A percentile compares a stretch with the other conserved stretches of the same genome.
Conservation (phyloP, 768 basidiomycete species). For the Sistotremastrum niveocremeum region DNA sequence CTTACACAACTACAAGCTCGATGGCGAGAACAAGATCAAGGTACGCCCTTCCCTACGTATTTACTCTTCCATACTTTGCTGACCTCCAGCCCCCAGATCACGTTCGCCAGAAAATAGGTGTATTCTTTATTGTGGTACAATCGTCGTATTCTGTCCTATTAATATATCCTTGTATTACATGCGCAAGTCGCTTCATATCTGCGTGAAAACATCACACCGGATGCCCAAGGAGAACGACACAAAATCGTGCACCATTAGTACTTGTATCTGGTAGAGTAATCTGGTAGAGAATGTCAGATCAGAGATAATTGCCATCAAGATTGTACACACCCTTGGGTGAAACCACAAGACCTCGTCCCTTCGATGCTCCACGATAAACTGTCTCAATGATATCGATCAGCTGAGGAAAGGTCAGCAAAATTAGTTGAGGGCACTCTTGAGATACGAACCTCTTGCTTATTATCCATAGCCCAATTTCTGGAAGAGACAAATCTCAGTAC, state of each 20-base stretch:
- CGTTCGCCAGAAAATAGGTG: conserved; percentile 56
- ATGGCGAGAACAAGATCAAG: conserved; percentile 98
- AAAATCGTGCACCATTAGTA: conserved; percentile 27
- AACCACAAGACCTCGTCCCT: conserved; percentile 94
- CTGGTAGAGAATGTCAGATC: conserved; percentile 21
- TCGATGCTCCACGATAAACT: conserved; percentile 94
- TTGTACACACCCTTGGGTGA: conserved; percentile 71
- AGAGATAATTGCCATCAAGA: neutral
- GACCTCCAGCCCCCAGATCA: conserved; percentile 32
- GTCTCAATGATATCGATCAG: conserved; percentile 97
- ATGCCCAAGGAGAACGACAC: too few relatives aligned
- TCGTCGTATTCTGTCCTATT: neutral
- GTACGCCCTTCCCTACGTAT: conserved; percentile 23
- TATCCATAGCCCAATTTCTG: conserved; percentile 98
- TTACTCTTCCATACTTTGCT: neutral
- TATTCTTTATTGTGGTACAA: neutral
- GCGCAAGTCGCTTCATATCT: too few relatives aligned
- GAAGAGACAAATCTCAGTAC: neutral
- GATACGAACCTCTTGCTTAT: conserved; percentile 80
- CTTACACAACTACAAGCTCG: conserved; percentile 93
- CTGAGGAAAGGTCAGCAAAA: conserved; percentile 24
- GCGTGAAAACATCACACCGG: too few relatives aligned
- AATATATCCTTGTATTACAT: too few relatives aligned
- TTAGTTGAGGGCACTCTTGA: conserved; percentile 1
- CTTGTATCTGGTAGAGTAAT: conserved; percentile 73